Percentiles rank a stretch among this genome's conserved stretches.
These are phyloP conservation scores for Chytriomyces hyalinus DNA, from an alignment of 192 early-diverging fungal genomes.

Conservation along the genomic window DNA sequence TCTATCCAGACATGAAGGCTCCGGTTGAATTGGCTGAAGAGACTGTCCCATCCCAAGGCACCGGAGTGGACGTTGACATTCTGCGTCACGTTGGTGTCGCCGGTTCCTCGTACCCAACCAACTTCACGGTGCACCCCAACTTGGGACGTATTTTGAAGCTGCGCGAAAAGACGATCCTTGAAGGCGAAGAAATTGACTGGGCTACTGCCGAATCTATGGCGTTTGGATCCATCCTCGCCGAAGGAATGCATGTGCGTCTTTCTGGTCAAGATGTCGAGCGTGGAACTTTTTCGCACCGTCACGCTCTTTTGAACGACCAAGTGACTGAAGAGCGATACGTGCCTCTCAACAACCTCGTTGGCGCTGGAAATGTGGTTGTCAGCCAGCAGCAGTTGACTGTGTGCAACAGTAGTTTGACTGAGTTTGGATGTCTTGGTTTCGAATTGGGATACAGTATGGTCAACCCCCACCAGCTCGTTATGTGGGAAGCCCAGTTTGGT, in stretches of 20 bases:
- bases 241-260: constrained; percentile 73
- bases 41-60: constrained; percentile 68
- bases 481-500: constrained; percentile 99
- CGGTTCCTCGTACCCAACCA: constrained; percentile 78
- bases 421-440: constrained; percentile 94
- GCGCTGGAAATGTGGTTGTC: constrained; percentile 56
- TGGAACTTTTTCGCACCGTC: constrained; percentile 99
- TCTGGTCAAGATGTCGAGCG: constrained; percentile 98
- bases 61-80: constrained; percentile 75
- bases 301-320: constrained; percentile 96
- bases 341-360: constrained; percentile 85
- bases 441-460: constrained; percentile 97
- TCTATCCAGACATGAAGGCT: constrained; percentile 87
- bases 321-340: constrained; percentile 81
- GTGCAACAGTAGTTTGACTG: constrained; percentile 94
- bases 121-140: constrained; percentile 87
- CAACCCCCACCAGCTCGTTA: constrained; percentile 89
- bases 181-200: constrained; percentile 91
- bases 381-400: constrained; percentile 85
- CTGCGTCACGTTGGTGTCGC: constrained; percentile 83
- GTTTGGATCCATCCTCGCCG: constrained; percentile 87
- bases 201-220: constrained; percentile 93
- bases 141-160: constrained; percentile 82
- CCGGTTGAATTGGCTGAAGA: constrained; percentile 75
- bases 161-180: constrained; percentile 80